Evolutionary conservation across 2,329 filamentous ascomycete species (phyloP), one percentile per base, ranked within the genome.

Genomic region (Colletotrichum sp.): DNA sequence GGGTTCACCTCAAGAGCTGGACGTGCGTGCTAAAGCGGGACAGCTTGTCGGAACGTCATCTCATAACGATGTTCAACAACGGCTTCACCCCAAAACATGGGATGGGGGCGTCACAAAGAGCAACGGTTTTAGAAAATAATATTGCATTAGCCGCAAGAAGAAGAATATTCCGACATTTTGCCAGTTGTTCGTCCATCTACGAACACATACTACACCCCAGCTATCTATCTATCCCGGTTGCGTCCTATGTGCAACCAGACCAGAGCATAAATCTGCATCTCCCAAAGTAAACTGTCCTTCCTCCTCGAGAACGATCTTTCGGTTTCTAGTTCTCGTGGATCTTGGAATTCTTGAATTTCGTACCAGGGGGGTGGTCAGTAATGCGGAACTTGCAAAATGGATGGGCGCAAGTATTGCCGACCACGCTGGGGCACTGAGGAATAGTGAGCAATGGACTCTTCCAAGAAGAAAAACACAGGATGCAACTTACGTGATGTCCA

Each of bases 321-420:
- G 36, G 48, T 59, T 43, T 32, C 36, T 80, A 84, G 74, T 85
- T 85, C 16, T 83, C 78, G 21, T 81, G 76, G 36, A 85, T 84
- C 61, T 82, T 79, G 21, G 77, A 71, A 72, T 85, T 86, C 77
- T 82, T 87, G 78, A 88, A 89, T 78, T 87, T 90, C 6, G 90
- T 92, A n/a, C 86, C 87, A 1, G 91, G 90, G 0, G 91, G 90
- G 81, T 93, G 91, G 24, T 88, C 86, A 4, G 89, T 85, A 18
- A 85, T 81, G 4, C 82, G 81, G 80, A 92, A 93, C 77, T 89
- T 89, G 85, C 91, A 93, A 79, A 85, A 88, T 18, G 89, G 88
- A 76, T 91, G 88, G 18, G 82, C 84, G 81, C 91, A 93, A 28
- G 85, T 79, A 6, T 87, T 88, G 52, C 90, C 87, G 13, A 81